A percentile compares a stretch with the other conserved stretches of the same genome.
Evolutionary conservation across 441 rosid genomes (phyloP).

Genomic region (Isatis lusitanica): DNA sequence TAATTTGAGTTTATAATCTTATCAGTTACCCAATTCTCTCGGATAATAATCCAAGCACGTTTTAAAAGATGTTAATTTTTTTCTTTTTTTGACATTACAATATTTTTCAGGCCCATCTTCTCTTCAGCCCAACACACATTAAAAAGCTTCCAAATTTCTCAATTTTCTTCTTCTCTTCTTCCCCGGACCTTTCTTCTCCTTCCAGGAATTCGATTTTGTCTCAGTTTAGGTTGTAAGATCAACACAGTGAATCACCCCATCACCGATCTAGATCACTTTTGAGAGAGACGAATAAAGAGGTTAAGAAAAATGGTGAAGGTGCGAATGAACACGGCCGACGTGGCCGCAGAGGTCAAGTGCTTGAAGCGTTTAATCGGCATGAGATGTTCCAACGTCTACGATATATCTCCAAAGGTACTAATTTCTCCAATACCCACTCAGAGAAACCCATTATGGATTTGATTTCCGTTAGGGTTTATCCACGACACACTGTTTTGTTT

Average conservation of each 20-base stretch:
- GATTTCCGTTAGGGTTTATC: background rate
- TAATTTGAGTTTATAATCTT: no score
- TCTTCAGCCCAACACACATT: background rate
- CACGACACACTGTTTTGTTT: background rate
- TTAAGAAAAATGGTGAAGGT: slow-evolving; percentile 71
- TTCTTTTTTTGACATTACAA: no score
- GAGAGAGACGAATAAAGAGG: background rate
- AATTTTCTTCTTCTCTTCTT: background rate
- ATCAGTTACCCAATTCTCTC: no score
- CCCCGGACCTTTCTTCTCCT: background rate
- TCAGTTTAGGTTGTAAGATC: slow-evolving; percentile 3
- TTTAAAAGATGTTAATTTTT: no score
- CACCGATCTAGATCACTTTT: background rate
- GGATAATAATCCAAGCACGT: no score
- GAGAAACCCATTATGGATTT: background rate
- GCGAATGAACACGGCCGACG: slow-evolving; percentile 96
- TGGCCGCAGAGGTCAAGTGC: slow-evolving; percentile 98
- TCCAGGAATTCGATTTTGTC: slow-evolving; percentile 1
- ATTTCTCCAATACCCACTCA: background rate
- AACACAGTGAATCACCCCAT: background rate
- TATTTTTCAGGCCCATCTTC: background rate
- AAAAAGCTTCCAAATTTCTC: background rate
- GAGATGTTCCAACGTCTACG: slow-evolving; percentile 97
- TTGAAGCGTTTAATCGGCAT: slow-evolving; percentile 83
- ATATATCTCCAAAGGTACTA: slow-evolving; percentile 86